phyloP scores from a whole-genome alignment of 169 alveolate species.

The Cryptosporidium sp. region DNA sequence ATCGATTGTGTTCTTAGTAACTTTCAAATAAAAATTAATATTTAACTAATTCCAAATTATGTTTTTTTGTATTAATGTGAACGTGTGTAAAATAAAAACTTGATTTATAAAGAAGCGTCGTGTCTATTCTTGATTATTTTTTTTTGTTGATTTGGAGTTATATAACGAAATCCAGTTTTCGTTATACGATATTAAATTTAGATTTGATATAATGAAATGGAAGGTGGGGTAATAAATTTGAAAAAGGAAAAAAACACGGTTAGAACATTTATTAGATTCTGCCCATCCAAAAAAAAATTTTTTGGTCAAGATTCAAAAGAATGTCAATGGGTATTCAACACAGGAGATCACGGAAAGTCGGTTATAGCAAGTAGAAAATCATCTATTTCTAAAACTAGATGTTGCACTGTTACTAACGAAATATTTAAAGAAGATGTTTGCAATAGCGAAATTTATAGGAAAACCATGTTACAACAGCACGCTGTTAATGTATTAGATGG shows the following conservation, averaged over 20 bases:
- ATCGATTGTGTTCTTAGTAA: background rate
- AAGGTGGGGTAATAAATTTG: conserved; percentile 18
- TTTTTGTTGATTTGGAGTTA: background rate
- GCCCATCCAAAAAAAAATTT: conserved; percentile 33
- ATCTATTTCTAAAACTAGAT: conserved; percentile 33
- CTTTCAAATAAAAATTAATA: background rate
- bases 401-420: conserved; percentile 33
- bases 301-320: background rate
- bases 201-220: conserved; percentile 27
- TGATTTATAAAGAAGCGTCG: background rate
- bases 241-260: conserved; percentile 14
- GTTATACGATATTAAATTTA: background rate
- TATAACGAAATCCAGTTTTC: background rate
- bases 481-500: conserved; percentile 46
- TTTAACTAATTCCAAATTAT: background rate
- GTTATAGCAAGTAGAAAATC: conserved; percentile 34
- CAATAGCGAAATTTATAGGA: conserved; percentile 60
- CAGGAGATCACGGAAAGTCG: conserved; percentile 10
- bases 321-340: conserved; percentile 24
- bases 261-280: conserved; percentile 42
- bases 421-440: conserved; percentile 48
- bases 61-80: background rate
- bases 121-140: conserved; percentile 1
- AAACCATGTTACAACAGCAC: conserved; percentile 40
- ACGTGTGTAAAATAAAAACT: background rate